phyloP scores from a whole-genome alignment of 371 early-diverging fungal genomes.

The Mortierella sp. region DNA sequence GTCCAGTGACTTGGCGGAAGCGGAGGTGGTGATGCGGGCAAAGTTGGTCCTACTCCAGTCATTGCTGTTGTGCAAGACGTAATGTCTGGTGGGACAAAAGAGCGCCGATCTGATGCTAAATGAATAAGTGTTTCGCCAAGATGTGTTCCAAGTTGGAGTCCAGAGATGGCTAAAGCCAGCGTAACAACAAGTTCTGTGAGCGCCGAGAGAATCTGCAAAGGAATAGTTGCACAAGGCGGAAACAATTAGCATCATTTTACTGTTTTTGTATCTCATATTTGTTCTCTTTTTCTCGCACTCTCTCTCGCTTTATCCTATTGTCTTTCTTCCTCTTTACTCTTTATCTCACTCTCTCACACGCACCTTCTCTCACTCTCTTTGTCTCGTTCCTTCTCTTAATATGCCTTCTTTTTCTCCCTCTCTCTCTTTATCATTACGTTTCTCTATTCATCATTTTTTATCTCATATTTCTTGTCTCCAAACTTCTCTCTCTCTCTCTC shows the following conservation, averaged over 20 bases:
- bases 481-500: too few species aligned
- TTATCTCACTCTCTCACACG: too few species aligned
- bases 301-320: neutral
- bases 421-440: too few species aligned
- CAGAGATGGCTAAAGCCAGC: constrained; percentile 33
- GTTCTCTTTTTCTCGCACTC: too few species aligned
- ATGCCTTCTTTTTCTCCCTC: too few species aligned
- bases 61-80: neutral
- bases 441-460: too few species aligned
- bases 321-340: neutral
- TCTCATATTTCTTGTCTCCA: too few species aligned
- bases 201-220: constrained; percentile 39
- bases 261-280: neutral
- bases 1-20: constrained; percentile 27
- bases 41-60: neutral
- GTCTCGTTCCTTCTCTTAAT: too few species aligned
- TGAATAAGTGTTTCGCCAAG: constrained; percentile 30
- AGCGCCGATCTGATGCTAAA: constrained; percentile 18
- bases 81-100: neutral
- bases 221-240: neutral
- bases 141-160: constrained; percentile 41
- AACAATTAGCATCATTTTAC: neutral
- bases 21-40: constrained; percentile 13
- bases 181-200: constrained; percentile 43
- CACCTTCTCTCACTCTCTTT: too few species aligned